phyloP scores from a whole-genome alignment of 83 land plant species.

The Picea engelmannii region DNA sequence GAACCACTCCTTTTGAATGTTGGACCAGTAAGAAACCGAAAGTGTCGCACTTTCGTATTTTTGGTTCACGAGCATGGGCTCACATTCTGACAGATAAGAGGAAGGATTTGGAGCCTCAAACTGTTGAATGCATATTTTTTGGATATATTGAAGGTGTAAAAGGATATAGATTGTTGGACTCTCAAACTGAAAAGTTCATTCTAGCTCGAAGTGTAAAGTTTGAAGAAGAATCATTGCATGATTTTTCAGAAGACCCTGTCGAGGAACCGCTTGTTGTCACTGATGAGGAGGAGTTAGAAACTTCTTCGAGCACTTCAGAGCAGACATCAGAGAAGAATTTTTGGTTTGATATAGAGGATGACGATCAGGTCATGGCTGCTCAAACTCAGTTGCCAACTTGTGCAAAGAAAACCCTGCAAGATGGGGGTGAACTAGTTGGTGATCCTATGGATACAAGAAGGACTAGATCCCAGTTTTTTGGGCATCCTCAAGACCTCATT shows the following conservation, averaged over 20 bases:
- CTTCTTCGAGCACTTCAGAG: too few relatives aligned
- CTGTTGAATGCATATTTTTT: not conserved
- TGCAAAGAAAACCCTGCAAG: not conserved
- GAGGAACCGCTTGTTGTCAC: too few relatives aligned
- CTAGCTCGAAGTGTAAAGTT: not conserved
- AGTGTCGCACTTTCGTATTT: not conserved
- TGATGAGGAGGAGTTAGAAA: too few relatives aligned
- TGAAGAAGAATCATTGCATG: not conserved
- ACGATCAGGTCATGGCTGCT: too few relatives aligned
- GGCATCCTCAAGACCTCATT: not conserved
- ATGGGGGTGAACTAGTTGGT: not conserved
- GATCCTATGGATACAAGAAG: not conserved
- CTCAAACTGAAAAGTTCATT: not conserved
- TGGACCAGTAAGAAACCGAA: not conserved
- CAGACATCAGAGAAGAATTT: too few relatives aligned
- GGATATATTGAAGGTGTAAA: not conserved
- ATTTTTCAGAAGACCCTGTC: not conserved
- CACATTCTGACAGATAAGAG: not conserved
- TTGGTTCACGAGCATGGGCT: not conserved
- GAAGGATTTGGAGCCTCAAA: constrained; percentile 2
- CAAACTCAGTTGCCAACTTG: too few relatives aligned
- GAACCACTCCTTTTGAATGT: not conserved
- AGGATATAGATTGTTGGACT: not conserved
- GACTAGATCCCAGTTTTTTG: not conserved
- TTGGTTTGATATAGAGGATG: too few relatives aligned